A percentile compares a stretch with the other conserved stretches of the same genome.
phyloP scores from a whole-genome alignment of 805 yeast species.

The Suhomyces kilbournensis region DNA sequence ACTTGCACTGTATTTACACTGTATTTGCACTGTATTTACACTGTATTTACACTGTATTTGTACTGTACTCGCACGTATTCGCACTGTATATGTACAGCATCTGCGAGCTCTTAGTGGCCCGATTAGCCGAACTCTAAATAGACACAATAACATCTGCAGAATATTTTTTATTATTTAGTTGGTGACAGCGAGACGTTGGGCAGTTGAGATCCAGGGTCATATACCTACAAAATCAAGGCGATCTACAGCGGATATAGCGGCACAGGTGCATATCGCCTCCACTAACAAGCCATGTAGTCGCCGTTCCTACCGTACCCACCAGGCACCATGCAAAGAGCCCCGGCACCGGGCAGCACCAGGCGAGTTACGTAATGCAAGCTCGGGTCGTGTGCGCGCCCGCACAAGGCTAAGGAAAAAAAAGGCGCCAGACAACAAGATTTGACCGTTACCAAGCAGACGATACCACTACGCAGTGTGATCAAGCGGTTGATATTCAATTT shows the following conservation, averaged over 20 bases:
- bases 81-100: neutral
- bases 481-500: neutral
- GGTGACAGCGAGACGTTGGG: neutral
- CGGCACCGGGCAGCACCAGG: neutral
- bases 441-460: neutral
- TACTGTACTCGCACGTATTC: neutral
- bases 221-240: neutral
- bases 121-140: neutral
- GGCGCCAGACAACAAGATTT: neutral
- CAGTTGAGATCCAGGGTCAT: neutral
- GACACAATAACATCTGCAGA: neutral
- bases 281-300: neutral
- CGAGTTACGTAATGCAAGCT: neutral
- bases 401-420: neutral
- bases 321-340: neutral
- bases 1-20: neutral
- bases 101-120: neutral
- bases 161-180: neutral
- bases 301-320: neutral
- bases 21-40: neutral
- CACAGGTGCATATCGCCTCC: neutral
- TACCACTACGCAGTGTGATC: neutral
- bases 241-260: neutral
- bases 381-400: slow-evolving; percentile 2
- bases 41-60: no score